A percentile compares a stretch with the other conserved stretches of the same genome.
Conservation (phyloP, 352 stramenopile species). For the Thraustochytrium striatum region DNA sequence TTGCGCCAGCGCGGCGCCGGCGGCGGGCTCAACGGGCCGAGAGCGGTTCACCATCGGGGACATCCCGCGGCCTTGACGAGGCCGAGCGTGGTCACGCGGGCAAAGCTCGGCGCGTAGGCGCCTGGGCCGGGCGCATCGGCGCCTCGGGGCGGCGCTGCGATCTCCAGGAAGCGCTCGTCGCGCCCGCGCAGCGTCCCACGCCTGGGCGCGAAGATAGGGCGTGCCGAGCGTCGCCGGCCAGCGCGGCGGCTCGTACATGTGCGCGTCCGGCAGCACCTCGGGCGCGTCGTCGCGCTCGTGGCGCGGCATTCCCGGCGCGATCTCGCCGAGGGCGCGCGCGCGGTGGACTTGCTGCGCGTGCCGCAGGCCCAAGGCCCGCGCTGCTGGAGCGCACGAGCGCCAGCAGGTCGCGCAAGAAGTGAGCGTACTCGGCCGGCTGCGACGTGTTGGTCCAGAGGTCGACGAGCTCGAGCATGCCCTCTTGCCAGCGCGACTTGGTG, state of each 20-base stretch:
- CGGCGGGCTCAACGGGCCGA: too few relatives aligned
- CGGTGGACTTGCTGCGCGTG: neutral
- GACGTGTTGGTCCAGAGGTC: constrained; percentile 41
- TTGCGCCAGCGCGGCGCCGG: too few relatives aligned
- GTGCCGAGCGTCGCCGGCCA: constrained; percentile 9
- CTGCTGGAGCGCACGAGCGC: neutral
- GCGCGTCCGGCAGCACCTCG: neutral
- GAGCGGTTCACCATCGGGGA: too few relatives aligned
- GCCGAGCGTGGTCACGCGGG: too few relatives aligned
- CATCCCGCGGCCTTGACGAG: too few relatives aligned
- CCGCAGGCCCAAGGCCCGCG: neutral
- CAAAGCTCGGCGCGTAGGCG: too few relatives aligned
- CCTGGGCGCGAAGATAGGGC: constrained; percentile 8
- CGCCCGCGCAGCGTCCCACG: neutral
- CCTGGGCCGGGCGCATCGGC: neutral
- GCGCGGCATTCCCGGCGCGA: neutral
- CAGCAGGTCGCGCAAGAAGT: constrained; percentile 7
- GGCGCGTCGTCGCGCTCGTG: neutral
- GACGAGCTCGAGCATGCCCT: neutral
- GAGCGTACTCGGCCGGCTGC: neutral
- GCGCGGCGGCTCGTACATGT: neutral
- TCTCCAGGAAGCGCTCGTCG: neutral
- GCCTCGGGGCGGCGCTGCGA: neutral
- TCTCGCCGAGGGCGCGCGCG: neutral
- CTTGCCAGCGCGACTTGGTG: too few relatives aligned